These are phyloP conservation scores for Xylaria sp. DNA, from an alignment of 2,329 filamentous ascomycete genomes.

Conservation along the genomic window DNA sequence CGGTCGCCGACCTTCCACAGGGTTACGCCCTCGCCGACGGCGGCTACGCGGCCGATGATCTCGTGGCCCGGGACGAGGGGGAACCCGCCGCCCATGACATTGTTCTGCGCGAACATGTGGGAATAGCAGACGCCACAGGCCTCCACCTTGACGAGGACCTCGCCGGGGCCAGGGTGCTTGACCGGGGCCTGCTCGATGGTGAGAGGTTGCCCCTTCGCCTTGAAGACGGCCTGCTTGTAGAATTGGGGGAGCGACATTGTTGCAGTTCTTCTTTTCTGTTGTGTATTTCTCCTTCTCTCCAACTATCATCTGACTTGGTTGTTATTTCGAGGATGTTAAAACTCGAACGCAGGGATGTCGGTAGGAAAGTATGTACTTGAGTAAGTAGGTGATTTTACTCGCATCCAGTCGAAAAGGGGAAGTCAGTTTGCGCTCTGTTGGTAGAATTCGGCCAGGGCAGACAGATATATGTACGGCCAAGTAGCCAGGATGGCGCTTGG, in stretches of 20 bases:
- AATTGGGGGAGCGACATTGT: constrained; percentile 52
- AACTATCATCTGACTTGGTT: no score
- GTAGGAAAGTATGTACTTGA: no score
- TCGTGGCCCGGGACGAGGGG: constrained; percentile 60
- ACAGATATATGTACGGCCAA: no score
- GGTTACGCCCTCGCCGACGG: constrained; percentile 52
- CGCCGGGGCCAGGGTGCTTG: constrained; percentile 47
- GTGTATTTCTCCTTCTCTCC: no score
- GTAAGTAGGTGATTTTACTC: no score
- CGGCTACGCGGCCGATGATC: constrained; percentile 60
- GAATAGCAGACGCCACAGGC: constrained; percentile 65
- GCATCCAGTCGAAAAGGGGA: no score
- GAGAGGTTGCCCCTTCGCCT: constrained; percentile 49
- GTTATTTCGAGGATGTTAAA: no score
- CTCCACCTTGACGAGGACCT: constrained; percentile 65
- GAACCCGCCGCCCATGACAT: constrained; percentile 45
- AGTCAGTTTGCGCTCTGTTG: no score
- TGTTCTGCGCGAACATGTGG: constrained; percentile 43
- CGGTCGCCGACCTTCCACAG: constrained; percentile 60
- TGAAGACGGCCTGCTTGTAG: constrained; percentile 60
- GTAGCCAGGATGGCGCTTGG: no score
- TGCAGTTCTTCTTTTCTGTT: neutral
- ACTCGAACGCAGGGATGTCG: no score
- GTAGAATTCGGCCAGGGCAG: no score
- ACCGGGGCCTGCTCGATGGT: constrained; percentile 56